Conservation (phyloP, 108 stramenopile genomes). For the Cylindrotheca closterium region DNA sequence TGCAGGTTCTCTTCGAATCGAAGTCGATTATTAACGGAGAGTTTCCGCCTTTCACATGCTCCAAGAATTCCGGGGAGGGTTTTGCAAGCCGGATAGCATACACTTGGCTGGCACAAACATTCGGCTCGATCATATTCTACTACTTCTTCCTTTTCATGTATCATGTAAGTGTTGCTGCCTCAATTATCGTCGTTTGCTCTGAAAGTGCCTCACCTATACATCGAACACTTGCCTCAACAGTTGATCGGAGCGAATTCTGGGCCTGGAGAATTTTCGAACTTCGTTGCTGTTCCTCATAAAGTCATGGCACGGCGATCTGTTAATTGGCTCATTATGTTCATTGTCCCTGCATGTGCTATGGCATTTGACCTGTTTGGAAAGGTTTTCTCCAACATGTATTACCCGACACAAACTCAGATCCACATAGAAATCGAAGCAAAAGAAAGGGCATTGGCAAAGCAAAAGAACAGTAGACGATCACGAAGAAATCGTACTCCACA, state of each 20-base stretch:
- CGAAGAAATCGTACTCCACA: too few relatives aligned
- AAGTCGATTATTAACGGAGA: conserved; percentile 68
- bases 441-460: conserved; percentile 17
- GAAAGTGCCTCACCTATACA: too few relatives aligned
- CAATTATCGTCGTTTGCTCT: too few relatives aligned
- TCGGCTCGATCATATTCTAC: conserved; percentile 67
- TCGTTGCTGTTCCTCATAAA: conserved; percentile 59
- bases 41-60: conserved; percentile 65
- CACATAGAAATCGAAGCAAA: conserved; percentile 67
- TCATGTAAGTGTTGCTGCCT: conserved; percentile 33
- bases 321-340: conserved; percentile 63
- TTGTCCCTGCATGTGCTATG: conserved; percentile 60
- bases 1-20: conserved; percentile 68
- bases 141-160: conserved; percentile 62
- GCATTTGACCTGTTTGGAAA: conserved; percentile 78
- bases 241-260: conserved; percentile 38
- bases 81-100: conserved; percentile 66
- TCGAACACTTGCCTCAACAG: too few relatives aligned
- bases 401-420: conserved; percentile 86
- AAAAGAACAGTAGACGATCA: neutral
- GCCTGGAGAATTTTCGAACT: conserved; percentile 49
- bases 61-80: conserved; percentile 54
- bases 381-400: conserved; percentile 80
- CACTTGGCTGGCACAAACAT: conserved; percentile 69
- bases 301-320: conserved; percentile 58